phyloP scores from a whole-genome alignment of 2,329 filamentous ascomycete species.

The Colletotrichum musicola region DNA sequence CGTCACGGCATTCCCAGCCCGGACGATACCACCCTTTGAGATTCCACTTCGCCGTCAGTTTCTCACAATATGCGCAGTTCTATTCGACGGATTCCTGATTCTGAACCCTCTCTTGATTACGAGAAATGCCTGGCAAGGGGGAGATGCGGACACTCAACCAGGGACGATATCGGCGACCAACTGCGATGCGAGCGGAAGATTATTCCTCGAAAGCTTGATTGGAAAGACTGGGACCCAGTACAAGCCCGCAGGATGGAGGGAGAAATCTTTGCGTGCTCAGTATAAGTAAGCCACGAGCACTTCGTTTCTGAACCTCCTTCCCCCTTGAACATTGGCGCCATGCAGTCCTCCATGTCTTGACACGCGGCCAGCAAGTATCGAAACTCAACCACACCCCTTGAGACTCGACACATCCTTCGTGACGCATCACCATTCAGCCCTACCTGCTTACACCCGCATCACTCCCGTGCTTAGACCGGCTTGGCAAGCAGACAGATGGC shows the following conservation, averaged over 20 bases:
- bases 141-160: too few relatives aligned
- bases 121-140: too few relatives aligned
- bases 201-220: background rate
- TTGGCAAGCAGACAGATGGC: constrained; percentile 14
- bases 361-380: too few relatives aligned
- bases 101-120: too few relatives aligned
- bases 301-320: background rate
- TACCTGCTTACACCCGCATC: constrained; percentile 1
- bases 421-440: constrained; percentile 1
- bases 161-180: too few relatives aligned
- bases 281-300: background rate
- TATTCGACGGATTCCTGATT: too few relatives aligned
- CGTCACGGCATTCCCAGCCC: background rate
- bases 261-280: background rate
- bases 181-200: background rate
- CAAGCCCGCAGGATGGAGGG: background rate
- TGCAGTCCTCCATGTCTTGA: background rate
- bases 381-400: too few relatives aligned
- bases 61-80: background rate
- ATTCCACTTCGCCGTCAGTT: background rate
- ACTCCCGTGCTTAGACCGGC: constrained; percentile 3
- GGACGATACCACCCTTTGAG: background rate
- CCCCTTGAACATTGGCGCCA: background rate
- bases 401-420: background rate
- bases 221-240: background rate